Percentiles rank a stretch among this genome's conserved stretches.
These are phyloP conservation scores for Zalaria sp. DNA, from an alignment of 2,329 filamentous ascomycete species.

Conservation along the genomic window DNA sequence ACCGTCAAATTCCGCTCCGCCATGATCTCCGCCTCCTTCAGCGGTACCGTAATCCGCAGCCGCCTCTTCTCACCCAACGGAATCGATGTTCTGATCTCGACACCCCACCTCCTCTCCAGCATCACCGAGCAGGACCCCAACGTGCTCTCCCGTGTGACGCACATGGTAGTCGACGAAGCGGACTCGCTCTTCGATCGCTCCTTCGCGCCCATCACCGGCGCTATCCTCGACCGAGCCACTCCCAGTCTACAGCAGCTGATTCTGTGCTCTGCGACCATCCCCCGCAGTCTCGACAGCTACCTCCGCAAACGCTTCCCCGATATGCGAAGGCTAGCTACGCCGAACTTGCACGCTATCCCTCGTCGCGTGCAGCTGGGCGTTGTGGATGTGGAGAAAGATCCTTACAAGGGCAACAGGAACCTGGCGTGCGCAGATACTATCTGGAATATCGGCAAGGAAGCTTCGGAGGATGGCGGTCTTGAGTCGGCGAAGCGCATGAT, in stretches of 20 bases:
- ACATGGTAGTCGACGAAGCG: conserved; percentile 87
- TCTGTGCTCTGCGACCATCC: conserved; percentile 92
- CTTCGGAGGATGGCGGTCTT: conserved; percentile 32
- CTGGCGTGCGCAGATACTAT: conserved; percentile 91
- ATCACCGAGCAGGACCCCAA: conserved; percentile 85
- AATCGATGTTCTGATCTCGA: conserved; percentile 75
- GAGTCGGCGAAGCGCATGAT: conserved; percentile 66
- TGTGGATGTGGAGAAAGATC: conserved; percentile 81
- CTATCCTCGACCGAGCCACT: conserved; percentile 66
- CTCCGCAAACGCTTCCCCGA: conserved; percentile 71
- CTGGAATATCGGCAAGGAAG: conserved; percentile 78
- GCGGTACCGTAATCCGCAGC: conserved; percentile 65
- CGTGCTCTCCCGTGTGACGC: conserved; percentile 77
- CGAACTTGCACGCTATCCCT: conserved; percentile 90
- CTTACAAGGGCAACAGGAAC: conserved; percentile 83
- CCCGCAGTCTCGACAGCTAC: conserved; percentile 72
- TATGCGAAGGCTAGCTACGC: conserved; percentile 77
- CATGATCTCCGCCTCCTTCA: conserved; percentile 64
- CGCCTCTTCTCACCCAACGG: conserved; percentile 69
- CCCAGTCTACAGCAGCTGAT: conserved; percentile 78
- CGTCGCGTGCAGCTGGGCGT: conserved; percentile 88
- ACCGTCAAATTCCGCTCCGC: conserved; percentile 75
- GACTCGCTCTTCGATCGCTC: conserved; percentile 91
- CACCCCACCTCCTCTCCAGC: conserved; percentile 76
- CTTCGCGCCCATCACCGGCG: conserved; percentile 70